Conservation (phyloP, 2,329 filamentous ascomycete genomes). For the Macrophomina phaseolina region DNA sequence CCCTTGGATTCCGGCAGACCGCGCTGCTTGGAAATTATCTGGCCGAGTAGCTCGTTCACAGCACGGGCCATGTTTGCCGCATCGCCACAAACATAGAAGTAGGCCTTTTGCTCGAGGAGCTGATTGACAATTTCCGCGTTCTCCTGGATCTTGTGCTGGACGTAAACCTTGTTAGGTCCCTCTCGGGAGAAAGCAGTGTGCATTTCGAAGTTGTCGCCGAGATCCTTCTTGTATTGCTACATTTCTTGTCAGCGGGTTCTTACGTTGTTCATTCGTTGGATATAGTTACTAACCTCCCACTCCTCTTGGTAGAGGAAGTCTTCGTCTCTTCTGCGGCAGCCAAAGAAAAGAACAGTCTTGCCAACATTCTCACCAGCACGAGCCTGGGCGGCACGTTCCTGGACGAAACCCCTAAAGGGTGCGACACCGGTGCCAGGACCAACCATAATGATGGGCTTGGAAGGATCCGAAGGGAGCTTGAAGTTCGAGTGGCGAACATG, state of each 20-base stretch:
- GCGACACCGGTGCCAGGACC: constrained; percentile 96
- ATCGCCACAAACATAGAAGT: constrained; percentile 98
- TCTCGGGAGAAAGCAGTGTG: constrained; percentile 97
- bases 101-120: constrained; percentile 83
- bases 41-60: constrained; percentile 83
- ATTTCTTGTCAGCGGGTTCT: constrained; percentile 36
- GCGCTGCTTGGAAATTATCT: constrained; percentile 85
- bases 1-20: constrained; percentile 84
- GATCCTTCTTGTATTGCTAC: constrained; percentile 79
- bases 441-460: constrained; percentile 93
- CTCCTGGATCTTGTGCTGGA: constrained; percentile 90
- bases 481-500: constrained; percentile 99
- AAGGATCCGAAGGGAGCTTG: constrained; percentile 94
- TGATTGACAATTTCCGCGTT: constrained; percentile 83
- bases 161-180: constrained; percentile 86
- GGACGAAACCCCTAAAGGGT: constrained; percentile 93
- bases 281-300: constrained; percentile 76
- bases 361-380: constrained; percentile 82
- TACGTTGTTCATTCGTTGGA: constrained; percentile 28
- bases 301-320: constrained; percentile 93
- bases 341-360: constrained; percentile 90
- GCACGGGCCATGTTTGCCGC: constrained; percentile 96
- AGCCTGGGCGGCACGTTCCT: constrained; percentile 86
- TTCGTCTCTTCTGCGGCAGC: constrained; percentile 84
- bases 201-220: constrained; percentile 89